Evolutionary conservation across 208 protist genomes (phyloP), one percentile per base, ranked within the genome.

Genomic region (Endotrypanum monterogeii): DNA sequence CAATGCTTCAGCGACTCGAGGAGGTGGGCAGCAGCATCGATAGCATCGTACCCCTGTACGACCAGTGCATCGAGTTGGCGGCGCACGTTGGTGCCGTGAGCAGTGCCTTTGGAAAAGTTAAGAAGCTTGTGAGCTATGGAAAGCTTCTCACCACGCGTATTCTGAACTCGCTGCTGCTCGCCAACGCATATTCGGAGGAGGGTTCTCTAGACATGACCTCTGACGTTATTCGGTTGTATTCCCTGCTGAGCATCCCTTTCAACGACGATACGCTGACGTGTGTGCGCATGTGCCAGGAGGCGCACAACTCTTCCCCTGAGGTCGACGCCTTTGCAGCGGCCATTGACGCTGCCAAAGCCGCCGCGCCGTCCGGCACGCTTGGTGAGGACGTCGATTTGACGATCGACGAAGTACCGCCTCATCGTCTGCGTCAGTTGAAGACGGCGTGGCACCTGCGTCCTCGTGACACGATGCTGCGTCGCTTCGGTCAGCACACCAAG

Each of bases 61-160:
- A 96, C 70, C 87, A 94, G 79, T 94, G 89, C 80, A 84, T 97
- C 37, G 88, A 95, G 80, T 78, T 97, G 28, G 86, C 87, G 50
- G 88, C 87, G 14, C 83, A 90, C 52, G 71, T 95, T 32, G 93
- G 91, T 16, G 93, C 93, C 32, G 83, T 96, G 63, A 83, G 81
- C 32, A 77, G 84, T 3, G 93, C 86, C 6, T 93, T 89, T 79
- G 88, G 91, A 72, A 80, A 78, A 30, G 52, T 96, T 32, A 95
- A 95, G 80, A 86, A 80, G 55, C 82, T 96, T 39, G 88, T 94
- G 44, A 82, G 85, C 67, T 91, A 86, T 57, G 93, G 93, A 52
- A 93, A 93, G 71, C 78, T 83, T 5, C 72, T 97, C 28, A 92
- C 90, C 12, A 94, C 93, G 51, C 88, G 91, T 46, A 82, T 88